phyloP scores from a whole-genome alignment of 768 basidiomycete species.

The Hemileccinum impolitum region DNA sequence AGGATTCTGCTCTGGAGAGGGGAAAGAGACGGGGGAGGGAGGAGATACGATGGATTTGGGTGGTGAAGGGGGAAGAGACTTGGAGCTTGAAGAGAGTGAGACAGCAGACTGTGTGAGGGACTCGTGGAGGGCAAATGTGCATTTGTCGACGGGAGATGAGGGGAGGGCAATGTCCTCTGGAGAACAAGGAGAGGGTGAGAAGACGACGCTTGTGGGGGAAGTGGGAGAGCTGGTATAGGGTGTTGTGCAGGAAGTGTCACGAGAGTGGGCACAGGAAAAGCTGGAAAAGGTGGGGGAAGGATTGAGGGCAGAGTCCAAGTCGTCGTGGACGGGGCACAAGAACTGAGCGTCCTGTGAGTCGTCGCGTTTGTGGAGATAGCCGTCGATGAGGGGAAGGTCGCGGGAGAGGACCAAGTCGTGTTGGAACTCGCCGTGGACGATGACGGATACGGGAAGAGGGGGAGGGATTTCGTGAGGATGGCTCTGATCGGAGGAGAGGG shows the following conservation, averaged over 20 bases:
- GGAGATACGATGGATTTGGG: conserved; percentile 9
- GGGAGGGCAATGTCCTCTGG: conserved; percentile 28
- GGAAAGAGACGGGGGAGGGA: conserved; percentile 11
- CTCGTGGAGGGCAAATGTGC: no score
- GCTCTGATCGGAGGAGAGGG: conserved; percentile 33
- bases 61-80: neutral
- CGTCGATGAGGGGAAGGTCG: conserved; percentile 12
- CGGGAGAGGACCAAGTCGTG: conserved; percentile 23
- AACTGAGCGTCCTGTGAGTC: conserved; percentile 19
- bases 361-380: conserved; percentile 12
- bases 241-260: conserved; percentile 24
- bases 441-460: conserved; percentile 29
- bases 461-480: conserved; percentile 24
- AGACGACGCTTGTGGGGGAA: conserved; percentile 19
- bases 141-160: conserved; percentile 19
- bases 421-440: conserved; percentile 28
- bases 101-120: no score
- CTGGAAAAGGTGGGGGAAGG: conserved; percentile 29
- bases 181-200: conserved; percentile 12
- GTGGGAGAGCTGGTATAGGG: conserved; percentile 21
- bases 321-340: conserved; percentile 14
- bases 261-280: conserved; percentile 27
- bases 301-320: conserved; percentile 22
- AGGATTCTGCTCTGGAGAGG: neutral
- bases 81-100: no score